Evolutionary conservation across 2,329 filamentous ascomycete species (phyloP), one percentile per base, ranked within the genome.

Genomic region (Hirsutella rhossiliensis): DNA sequence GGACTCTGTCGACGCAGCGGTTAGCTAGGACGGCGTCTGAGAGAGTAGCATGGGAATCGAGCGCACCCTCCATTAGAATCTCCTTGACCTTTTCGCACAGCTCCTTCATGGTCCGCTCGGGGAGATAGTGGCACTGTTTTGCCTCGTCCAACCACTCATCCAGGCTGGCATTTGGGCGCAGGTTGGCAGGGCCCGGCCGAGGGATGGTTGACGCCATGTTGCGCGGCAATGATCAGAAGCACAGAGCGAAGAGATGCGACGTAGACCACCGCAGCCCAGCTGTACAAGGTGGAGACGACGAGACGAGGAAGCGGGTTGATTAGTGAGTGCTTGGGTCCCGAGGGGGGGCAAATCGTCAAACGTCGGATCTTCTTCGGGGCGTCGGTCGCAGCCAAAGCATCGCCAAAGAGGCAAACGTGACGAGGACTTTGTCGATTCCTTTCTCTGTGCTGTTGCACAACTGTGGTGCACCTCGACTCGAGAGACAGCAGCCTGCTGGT

Each of bases 31-130:
- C 18, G 37, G 31, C 29, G 15, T 37, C 18, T 12, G 23, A 4
- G 13, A 37, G 19, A 8, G 8, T 28, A 17, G n/a, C 36, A 18
- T 36, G 18, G 40, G 43, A 18, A 15, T 18, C n/a, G 15, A 38
- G 47, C 58, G 52, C 62, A 92, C 87, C 87, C 74, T 98, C 92
- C 92, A 98, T 98, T 57, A 98, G 75, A 52, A 87, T 94, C 67
- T 97, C 92, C 71, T 98, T 98, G 48, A 97, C 92, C 61, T 94
- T 94, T 70, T 98, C 92, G 64, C 92, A 98, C 41, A 98, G 76
- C 64, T 94, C 86, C 74, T 98, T 98, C 92, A 98, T 98, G 58
- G 94, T 87, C 49, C 82, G 71, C 67, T 98, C 92, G 41, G 92
- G 92, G 43, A 98, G 76, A 63, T 97, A 96, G 64, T 94, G 92